Evolutionary conservation across 129 eudicot species (phyloP).

Genomic region (Flaveria sonorensis): DNA sequence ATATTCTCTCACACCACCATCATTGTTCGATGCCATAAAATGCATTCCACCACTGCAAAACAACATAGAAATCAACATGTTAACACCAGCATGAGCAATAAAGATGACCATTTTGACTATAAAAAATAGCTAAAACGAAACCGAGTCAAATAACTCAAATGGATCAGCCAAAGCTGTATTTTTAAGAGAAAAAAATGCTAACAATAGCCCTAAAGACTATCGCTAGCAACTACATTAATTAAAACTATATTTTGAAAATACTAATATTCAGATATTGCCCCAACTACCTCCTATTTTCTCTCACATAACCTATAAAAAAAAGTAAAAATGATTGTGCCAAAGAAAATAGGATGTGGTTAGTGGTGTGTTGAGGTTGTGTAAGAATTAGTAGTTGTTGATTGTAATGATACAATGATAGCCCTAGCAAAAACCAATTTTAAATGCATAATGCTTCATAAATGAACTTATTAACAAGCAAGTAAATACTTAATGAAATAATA

Average conservation of each 20-base stretch:
- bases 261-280: background rate
- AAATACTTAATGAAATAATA: background rate
- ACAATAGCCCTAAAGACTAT: background rate
- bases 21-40: conserved; percentile 85
- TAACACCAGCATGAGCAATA: background rate
- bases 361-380: too few relatives aligned
- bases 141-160: background rate
- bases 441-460: background rate
- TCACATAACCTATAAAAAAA: background rate
- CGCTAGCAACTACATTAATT: background rate
- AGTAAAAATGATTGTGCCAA: background rate
- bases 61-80: background rate
- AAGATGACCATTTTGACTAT: background rate
- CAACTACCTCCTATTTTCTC: background rate
- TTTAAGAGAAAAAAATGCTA: background rate
- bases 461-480: background rate
- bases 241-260: background rate
- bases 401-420: too few relatives aligned
- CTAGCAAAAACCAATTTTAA: background rate
- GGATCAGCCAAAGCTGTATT: background rate
- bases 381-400: too few relatives aligned
- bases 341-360: too few relatives aligned
- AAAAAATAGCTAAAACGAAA: background rate
- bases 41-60: conserved; percentile 63
- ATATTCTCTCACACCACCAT: conserved; percentile 79